A percentile compares a stretch with the other conserved stretches of the same genome.
Conservation (phyloP, 2,329 filamentous ascomycete species). For the Talaromyces sp. region DNA sequence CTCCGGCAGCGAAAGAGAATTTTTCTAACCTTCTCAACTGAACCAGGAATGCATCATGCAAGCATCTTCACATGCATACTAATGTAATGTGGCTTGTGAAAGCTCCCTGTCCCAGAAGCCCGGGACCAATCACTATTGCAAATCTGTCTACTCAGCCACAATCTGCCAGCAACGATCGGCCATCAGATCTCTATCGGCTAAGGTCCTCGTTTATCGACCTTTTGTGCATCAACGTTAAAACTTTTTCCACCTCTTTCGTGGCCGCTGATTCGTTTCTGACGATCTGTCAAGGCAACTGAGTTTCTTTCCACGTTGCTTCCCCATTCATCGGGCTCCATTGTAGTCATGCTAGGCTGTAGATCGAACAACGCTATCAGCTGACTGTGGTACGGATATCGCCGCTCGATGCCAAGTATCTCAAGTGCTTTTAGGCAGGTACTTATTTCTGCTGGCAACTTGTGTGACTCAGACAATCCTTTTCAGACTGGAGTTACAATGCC, state of each 20-base stretch:
- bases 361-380: constrained; percentile 5
- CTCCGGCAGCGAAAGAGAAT: constrained; percentile 4
- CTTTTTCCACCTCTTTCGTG: not conserved
- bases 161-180: not conserved
- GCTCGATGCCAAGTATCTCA: not conserved
- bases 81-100: not conserved
- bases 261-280: not conserved
- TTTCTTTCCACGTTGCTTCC: constrained; percentile 4
- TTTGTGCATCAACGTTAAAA: constrained; percentile 3
- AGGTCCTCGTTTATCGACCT: not conserved
- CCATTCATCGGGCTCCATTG: too few relatives aligned
- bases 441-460: not conserved
- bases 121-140: not conserved
- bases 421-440: not conserved
- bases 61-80: not conserved
- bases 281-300: not conserved
- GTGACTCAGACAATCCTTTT: not conserved
- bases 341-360: not conserved
- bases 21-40: not conserved
- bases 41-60: not conserved
- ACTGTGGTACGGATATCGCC: constrained; percentile 9
- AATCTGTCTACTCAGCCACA: constrained; percentile 9
- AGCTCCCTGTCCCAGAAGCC: not conserved
- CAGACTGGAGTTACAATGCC: not conserved
- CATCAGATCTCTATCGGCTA: not conserved